Evolutionary conservation across 2,329 filamentous ascomycete species (phyloP).

Genomic region (Fusarium haematococcum): DNA sequence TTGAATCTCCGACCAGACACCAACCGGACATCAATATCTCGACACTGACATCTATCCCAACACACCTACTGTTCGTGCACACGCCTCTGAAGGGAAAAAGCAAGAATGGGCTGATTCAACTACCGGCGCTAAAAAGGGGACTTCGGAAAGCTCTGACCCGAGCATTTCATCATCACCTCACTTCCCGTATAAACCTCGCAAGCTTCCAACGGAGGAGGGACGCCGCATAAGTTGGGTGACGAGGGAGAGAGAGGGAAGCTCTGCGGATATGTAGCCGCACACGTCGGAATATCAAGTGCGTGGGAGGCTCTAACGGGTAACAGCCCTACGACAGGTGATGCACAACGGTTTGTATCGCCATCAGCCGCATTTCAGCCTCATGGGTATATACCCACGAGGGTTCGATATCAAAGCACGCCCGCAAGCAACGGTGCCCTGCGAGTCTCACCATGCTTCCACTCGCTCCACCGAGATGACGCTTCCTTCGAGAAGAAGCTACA

Average conservation of each 20-base stretch:
- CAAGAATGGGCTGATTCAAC: constrained; percentile 6
- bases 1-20: neutral
- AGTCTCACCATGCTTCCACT: neutral
- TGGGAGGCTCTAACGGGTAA: neutral
- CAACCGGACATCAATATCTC: neutral
- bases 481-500: neutral
- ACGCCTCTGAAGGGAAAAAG: neutral
- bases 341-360: neutral
- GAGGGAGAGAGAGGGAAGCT: neutral
- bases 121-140: constrained; percentile 9
- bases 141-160: neutral
- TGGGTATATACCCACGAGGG: neutral
- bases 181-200: neutral
- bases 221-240: constrained; percentile 9
- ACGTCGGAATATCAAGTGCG: neutral
- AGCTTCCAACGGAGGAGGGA: constrained; percentile 1
- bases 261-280: neutral
- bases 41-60: neutral
- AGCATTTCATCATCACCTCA: constrained; percentile 13
- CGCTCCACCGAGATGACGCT: neutral
- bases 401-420: neutral
- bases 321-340: neutral
- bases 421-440: neutral
- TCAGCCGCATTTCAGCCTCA: neutral
- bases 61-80: neutral